Base-by-base conservation (phyloP, 2,329 filamentous ascomycete species). In the Balansia obtecta region DNA sequence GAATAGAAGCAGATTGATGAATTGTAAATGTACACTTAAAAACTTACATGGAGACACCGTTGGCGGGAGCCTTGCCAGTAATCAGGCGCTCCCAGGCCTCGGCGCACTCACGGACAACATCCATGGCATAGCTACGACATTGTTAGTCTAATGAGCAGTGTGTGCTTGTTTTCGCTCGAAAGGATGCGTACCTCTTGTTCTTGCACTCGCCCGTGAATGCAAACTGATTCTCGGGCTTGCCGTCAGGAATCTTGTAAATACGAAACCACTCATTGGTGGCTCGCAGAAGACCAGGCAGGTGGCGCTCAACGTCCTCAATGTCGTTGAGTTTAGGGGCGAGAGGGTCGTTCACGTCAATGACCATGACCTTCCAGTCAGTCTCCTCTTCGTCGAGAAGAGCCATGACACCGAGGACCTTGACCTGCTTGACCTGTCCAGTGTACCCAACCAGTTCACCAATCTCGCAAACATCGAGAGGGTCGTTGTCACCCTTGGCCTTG, bases 191-290 rank as follows among this genome's bases (percentile, higher is more conserved):
- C 86, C 86, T 88, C 83, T 90, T 95, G 85, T 98, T 98, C 86
- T 98, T 98, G 87, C 91, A 97, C 80, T 98, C 93, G 77, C 93
- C 93, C 53, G 90, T 96, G 79, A 98, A 98, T 65, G 93, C 93
- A 68, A 98, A 98, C 77, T 97, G 93, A 83, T 98, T 98, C 86
- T 98, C 93, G 64, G 91, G 90, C 89, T 98, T 98, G 79, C 93
- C 93, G 68, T 98, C 93, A 68, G 93, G 93, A 74, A 98, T 98
- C 82, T 98, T 98, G 86, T 98, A 98, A 82, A 98, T 98, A 72
- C 93, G 89, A 89, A 98, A 98, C 93, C 93, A 98, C 79, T 98
- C 93, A 68, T 98, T 98, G 68, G 91, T 97, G 67, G 93, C 93
- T 61, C 93, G 86, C 69, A 98, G 81, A 53, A 98, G 88, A 63